A percentile compares a stretch with the other conserved stretches of the same genome.
Evolutionary conservation across 1,139 yeast species (phyloP).

Genomic region (Blastobotrys ciferrii): DNA sequence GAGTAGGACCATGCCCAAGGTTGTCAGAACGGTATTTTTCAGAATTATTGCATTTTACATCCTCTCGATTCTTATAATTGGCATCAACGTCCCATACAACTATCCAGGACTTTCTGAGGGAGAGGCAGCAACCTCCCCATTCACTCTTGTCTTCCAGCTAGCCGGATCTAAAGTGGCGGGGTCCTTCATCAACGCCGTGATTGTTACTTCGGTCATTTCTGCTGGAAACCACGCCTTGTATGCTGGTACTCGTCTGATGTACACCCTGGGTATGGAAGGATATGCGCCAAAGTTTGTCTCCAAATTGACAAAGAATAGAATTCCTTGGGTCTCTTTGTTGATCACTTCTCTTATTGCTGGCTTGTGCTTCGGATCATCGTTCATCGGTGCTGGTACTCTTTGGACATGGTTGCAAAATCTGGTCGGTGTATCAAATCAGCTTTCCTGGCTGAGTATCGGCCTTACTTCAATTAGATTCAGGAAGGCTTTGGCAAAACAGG

Average conservation of each 20-base stretch:
- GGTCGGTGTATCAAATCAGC: slow-evolving; percentile 60
- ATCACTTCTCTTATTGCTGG: slow-evolving; percentile 51
- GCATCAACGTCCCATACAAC: slow-evolving; percentile 48
- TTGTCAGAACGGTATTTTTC: slow-evolving; percentile 58
- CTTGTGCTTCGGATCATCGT: slow-evolving; percentile 59
- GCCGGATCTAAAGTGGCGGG: slow-evolving; percentile 47
- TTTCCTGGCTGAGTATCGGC: slow-evolving; percentile 57
- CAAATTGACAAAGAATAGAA: slow-evolving; percentile 45
- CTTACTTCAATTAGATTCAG: slow-evolving; percentile 46
- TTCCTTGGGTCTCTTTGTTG: slow-evolving; percentile 47
- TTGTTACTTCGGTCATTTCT: slow-evolving; percentile 49
- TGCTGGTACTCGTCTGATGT: slow-evolving; percentile 49
- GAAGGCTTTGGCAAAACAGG: slow-evolving; percentile 41
- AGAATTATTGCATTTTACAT: slow-evolving; percentile 48
- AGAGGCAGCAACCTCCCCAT: slow-evolving; percentile 56
- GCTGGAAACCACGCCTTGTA: slow-evolving; percentile 54
- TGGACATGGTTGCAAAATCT: slow-evolving; percentile 67
- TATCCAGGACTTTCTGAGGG: slow-evolving; percentile 43
- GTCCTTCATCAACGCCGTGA: slow-evolving; percentile 51
- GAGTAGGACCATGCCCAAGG: slow-evolving; percentile 53
- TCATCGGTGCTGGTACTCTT: slow-evolving; percentile 48
- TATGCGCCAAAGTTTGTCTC: slow-evolving; percentile 48
- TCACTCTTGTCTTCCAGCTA: slow-evolving; percentile 60
- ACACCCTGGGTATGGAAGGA: slow-evolving; percentile 49
- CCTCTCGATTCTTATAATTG: slow-evolving; percentile 46